These are phyloP conservation scores for Fusarium mundagurra DNA, from an alignment of 2,329 filamentous ascomycete genomes.

Conservation along the genomic window DNA sequence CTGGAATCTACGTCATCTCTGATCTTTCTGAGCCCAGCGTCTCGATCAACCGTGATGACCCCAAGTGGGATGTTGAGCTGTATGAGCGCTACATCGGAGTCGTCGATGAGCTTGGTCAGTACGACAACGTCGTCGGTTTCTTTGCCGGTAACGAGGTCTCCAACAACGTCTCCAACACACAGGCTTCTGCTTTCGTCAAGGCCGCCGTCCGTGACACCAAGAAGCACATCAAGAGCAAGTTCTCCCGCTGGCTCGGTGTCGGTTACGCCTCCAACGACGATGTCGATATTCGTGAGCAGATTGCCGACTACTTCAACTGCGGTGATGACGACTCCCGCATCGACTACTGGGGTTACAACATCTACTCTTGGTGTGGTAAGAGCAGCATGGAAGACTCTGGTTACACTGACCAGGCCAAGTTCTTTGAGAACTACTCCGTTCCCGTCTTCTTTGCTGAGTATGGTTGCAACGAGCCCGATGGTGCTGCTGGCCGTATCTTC, in stretches of 20 bases:
- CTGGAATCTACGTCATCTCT: constrained; percentile 94
- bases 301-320: constrained; percentile 96
- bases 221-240: constrained; percentile 85
- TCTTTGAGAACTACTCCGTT: constrained; percentile 89
- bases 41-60: constrained; percentile 86
- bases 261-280: constrained; percentile 98
- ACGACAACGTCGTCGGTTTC: constrained; percentile 94
- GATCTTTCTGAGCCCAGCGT: constrained; percentile 83
- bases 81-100: constrained; percentile 86
- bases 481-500: constrained; percentile 77
- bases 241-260: constrained; percentile 83
- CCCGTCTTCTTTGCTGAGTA: constrained; percentile 99
- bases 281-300: constrained; percentile 78
- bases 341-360: constrained; percentile 99
- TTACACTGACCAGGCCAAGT: constrained; percentile 82
- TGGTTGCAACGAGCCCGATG: constrained; percentile 80
- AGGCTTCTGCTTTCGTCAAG: constrained; percentile 94
- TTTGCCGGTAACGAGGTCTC: constrained; percentile 98
- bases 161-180: constrained; percentile 88
- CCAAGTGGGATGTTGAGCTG: constrained; percentile 81
- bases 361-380: constrained; percentile 98
- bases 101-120: constrained; percentile 81
- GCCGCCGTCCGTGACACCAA: constrained; percentile 97
- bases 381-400: constrained; percentile 81
- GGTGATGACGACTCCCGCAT: constrained; percentile 72